Base-by-base conservation (phyloP, 352 stramenopile species). In the Phytopythium cucurbitacearum region DNA sequence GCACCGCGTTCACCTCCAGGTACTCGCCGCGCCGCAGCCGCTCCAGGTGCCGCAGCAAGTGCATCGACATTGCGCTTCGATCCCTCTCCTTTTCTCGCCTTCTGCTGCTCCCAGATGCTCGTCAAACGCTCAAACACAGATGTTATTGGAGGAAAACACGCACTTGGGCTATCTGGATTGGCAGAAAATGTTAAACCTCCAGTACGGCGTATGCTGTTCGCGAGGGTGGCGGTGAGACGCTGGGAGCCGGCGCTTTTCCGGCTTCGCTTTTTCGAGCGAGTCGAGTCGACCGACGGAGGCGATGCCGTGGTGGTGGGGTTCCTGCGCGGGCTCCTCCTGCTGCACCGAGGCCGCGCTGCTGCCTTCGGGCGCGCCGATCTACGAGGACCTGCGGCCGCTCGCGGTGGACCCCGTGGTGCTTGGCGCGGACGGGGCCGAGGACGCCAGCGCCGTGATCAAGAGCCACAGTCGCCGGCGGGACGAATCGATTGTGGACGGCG, bases 1-100 rank as follows among this genome's bases (percentile, higher is more conserved):
- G 57, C 45, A 88, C 53, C 2, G 73, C 64, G 28, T 63, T 85
- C n/a, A 56, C 59, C 47, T 87, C 77, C 16, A 88, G 57, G 39
- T 57, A 35, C 45, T 88, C 77, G 41, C 77, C 77, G 46, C 74
- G 75, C 49, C 73, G 74, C 36, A 88, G 69, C 6, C 77, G 74
- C 67, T 88, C 77, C 42, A 88, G 48, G 48, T 88, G 77, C 12
- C 60, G 56, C 58, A 58, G 52, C 16, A 58, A 45, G n/a, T 76
- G 56, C 67, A 76, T 76, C 42, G 56, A 51, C 57, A 62, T 59
- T 11, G 33, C 55, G 16, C 34, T 15, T 12, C 16, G n/a, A 33
- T 46, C 32, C 41, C 41, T 46, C 41, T 37, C 33, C 5, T 3
- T 10, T 37, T 51, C 12, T 41, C 7, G 15, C 28, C 34, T 15